Base-by-base conservation (phyloP, 2,329 filamentous ascomycete genomes). In the Neofusicoccum laricinum region DNA sequence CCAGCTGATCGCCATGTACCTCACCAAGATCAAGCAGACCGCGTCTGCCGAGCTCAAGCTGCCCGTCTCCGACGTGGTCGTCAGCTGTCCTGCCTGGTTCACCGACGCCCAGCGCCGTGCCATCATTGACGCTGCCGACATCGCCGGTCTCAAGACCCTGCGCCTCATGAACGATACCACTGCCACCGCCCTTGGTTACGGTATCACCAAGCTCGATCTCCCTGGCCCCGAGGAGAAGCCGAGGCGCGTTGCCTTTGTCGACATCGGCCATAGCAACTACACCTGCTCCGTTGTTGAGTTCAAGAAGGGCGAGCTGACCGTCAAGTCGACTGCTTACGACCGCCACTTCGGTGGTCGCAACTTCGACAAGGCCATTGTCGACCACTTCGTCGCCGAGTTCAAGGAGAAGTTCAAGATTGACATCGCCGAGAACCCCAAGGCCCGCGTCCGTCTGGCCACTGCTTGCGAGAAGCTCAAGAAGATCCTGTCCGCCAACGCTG, bases 391-490 rank as follows among this genome's bases (percentile, higher is more conserved):
- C 72, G 89, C 91, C 75, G 93, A 98, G 80, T 99, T 98, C 86
- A 92, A 95, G 83, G 91, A 92, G 80, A 97, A 96, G 81, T 96
- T 92, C 88, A 97, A 96, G 86, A 91, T 98, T 71, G 93, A 98
- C 77, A 94, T 99, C 81, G 87, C 88, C 79, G 88, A 87, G 70
- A 95, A 98, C 82, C 86, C 89, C 69, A 97, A 97, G 83, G 95
- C 94, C 65, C 87, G 90, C 78, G 88, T 93, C 70, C 92, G 95
- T 77, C 91, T 96, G 71, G 86, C 91, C 46, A 88, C 92, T 67
- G 93, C 91, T 64, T 93, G 93, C 63, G 95, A 99, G 86, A 97
- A 97, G 86, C 83, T 96, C 76, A 99, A 99, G 89, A 98, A 98
- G 88, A 89, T 98, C 64, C 84, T 99, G 64, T 98, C 94, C 40